Evolutionary conservation across 306 rosid genomes (phyloP), one percentile per base, ranked within the genome.

Genomic region (Quillaja saponaria): DNA sequence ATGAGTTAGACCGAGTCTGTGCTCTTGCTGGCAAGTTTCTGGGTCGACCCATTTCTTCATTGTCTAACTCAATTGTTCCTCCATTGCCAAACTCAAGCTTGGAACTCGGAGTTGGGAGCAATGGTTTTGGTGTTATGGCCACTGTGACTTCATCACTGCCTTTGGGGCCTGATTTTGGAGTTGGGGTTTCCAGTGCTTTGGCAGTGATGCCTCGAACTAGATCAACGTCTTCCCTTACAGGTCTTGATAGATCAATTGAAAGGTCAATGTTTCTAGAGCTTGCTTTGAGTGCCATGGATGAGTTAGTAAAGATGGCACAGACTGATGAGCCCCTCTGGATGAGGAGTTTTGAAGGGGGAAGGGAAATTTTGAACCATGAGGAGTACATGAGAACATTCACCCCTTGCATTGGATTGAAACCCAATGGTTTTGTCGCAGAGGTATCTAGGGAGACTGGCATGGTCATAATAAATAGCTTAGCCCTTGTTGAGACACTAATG

Each of bases 231-330:
- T 55, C 58, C 3, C 80, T 71, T 19, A 20, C 54, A n/a, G 86
- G 83, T 0, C 59, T 65, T 3, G 91, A 86, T 40, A 66, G 90
- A 52, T 84, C 91, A 5, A 68, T 84, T 0, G 97, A 89, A 76
- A 79, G 96, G 76, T 81, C 97, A 1, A 83, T 94, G 96, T 76
- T 81, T 61, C 72, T 94, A 3, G 99, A 94, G 78, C 96, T 94
- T 10, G 97, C 96, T 12, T 81, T 94, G 78, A 76, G 90, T 1
- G 97, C 99, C 37, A 94, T 89, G 99, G 99, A 89, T 64, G 99
- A 94, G 70, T 64, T 94, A 69, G 87, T 94, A 31, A 89, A 94
- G 68, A 75, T 86, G 86, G 95, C 94, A 0, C 97, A 89, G 31
- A 72, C 78, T 0, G 82, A 76, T 13, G 96, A 87, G n/a, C 91